Base-by-base conservation (phyloP, 352 stramenopile genomes). In the Phytophthora nicotianae region DNA sequence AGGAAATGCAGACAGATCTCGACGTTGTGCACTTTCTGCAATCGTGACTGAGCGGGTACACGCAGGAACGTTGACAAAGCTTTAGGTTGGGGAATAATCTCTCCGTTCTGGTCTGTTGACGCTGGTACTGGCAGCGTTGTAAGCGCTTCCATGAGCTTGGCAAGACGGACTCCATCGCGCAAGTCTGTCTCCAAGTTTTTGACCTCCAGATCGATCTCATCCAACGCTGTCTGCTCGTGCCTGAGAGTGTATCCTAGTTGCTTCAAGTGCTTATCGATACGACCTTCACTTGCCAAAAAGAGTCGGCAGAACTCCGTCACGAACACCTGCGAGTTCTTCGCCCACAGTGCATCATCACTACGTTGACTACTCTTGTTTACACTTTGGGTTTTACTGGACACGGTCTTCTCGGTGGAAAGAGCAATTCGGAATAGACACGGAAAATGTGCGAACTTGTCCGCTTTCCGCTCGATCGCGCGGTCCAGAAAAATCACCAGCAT, bases 1-100 rank as follows among this genome's bases (percentile, higher is more conserved):
- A 98, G 60, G 35, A 80, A 91, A 43, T 87, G 70, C 26, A 99
- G 58, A 23, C 93, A 97, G 23, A 98, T 79, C 58, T 96, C 85
- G 0, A 98, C 88, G 68, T 99, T 99, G 78, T 98, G 93, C 9
- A 98, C 77, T 72, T 99, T 99, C 69, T 99, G 91, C 11, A 98
- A 74, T 14, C 96, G 76, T n/a, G 95, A 98, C 8, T 97, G 67
- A 16, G 96, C 91, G 5, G 97, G 97, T 9, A 99, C 78, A n/a
- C 96, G 86, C 42, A 99, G 79, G 32, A 86, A 90, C 9, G 60
- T 70, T 16, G 97, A 90, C 32, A 98, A 58, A 0, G 42, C 38
- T 9, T 56, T 75, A 6, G 47, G 54, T 41, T 50, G 48, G 6
- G 27, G 14, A 35, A 48, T 35, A 35, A 50, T 58, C 16, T 38